Conservation (phyloP, 2,329 filamentous ascomycete species). For the Exutisphaerella laricina region DNA sequence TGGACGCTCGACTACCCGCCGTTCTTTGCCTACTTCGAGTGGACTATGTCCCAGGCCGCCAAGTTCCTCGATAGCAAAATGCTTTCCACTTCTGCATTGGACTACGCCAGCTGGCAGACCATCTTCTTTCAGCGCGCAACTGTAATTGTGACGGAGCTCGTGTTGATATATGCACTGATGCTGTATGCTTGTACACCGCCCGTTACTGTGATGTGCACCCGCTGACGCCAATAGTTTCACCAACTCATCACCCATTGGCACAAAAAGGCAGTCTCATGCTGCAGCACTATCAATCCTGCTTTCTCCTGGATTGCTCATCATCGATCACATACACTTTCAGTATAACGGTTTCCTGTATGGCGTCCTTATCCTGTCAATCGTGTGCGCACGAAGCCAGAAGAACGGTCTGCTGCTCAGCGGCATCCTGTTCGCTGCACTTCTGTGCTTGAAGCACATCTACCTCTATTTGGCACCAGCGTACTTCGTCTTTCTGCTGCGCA, state of each 20-base stretch:
- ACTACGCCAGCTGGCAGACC: conserved; percentile 88
- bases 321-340: conserved; percentile 98
- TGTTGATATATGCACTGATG: conserved; percentile 77
- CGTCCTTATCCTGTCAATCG: conserved; percentile 77
- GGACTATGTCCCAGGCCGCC: conserved; percentile 77
- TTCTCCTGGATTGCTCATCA: conserved; percentile 89
- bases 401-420: conserved; percentile 73
- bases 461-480: conserved; percentile 94
- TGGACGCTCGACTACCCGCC: conserved; percentile 99
- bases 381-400: conserved; percentile 64
- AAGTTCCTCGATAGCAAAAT: conserved; percentile 72
- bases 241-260: conserved; percentile 58
- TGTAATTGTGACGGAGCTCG: conserved; percentile 77
- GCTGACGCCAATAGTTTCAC: conserved; percentile 56
- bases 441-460: conserved; percentile 98
- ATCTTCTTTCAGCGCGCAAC: conserved; percentile 88
- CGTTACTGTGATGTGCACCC: neutral
- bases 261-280: conserved; percentile 74
- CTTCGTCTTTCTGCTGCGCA: conserved; percentile 85
- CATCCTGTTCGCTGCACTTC: conserved; percentile 71
- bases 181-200: conserved; percentile 49
- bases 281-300: conserved; percentile 84
- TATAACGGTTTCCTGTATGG: conserved; percentile 98
- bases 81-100: conserved; percentile 72
- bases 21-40: conserved; percentile 97